These are phyloP conservation scores for Apiosordaria backusii DNA, from an alignment of 495 filamentous ascomycete species.

Conservation along the genomic window DNA sequence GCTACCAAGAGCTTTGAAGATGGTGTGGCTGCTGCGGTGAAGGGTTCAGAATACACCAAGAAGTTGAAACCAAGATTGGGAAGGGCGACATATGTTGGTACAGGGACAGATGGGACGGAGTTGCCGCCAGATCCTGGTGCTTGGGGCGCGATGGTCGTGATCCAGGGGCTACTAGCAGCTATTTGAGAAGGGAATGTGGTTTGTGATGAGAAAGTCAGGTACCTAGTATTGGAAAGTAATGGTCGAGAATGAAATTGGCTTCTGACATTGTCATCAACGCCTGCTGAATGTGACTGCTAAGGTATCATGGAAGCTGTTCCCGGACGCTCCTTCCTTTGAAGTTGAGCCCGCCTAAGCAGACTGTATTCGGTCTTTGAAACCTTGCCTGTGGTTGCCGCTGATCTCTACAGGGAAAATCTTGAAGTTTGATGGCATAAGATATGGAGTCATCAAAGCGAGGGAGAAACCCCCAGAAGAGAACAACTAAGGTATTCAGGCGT, in stretches of 20 bases:
- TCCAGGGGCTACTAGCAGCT: conserved; percentile 42
- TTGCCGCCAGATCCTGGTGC: conserved; percentile 58
- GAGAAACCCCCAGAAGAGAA: too few species aligned
- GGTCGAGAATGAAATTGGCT: background rate
- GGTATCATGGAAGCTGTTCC: too few species aligned
- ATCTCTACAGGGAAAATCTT: too few species aligned
- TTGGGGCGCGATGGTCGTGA: conserved; percentile 58
- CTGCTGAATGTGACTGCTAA: too few species aligned
- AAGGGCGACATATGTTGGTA: conserved; percentile 58
- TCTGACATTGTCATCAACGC: too few species aligned
- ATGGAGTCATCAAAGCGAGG: too few species aligned
- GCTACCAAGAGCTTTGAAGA: conserved; percentile 42
- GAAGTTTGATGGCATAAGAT: too few species aligned
- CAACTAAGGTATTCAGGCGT: too few species aligned
- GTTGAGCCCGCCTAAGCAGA: too few species aligned
- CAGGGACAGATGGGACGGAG: conserved; percentile 40
- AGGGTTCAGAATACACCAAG: conserved; percentile 52
- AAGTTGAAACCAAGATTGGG: conserved; percentile 55
- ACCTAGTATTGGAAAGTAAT: background rate
- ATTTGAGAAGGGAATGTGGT: background rate
- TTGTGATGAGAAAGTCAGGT: background rate
- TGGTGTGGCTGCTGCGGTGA: conserved; percentile 50
- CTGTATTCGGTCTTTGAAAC: too few species aligned
- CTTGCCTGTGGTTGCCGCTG: too few species aligned
- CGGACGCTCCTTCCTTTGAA: too few species aligned